Evolutionary conservation across 306 rosid genomes (phyloP).

Genomic region (Cercis canadensis): DNA sequence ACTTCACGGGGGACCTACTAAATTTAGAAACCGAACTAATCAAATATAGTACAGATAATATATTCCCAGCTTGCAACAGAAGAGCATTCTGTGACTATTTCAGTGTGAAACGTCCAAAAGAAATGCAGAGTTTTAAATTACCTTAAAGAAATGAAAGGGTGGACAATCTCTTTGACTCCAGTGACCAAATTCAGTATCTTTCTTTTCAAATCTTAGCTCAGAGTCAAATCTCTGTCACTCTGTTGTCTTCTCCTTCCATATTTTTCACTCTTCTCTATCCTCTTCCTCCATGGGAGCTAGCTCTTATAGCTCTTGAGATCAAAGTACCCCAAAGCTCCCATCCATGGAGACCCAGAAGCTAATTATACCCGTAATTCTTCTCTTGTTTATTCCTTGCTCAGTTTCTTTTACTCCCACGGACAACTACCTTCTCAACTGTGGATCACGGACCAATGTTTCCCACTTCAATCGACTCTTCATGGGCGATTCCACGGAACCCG

Average conservation of each 20-base stretch:
- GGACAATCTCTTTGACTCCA: constrained; percentile 34
- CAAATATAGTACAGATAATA: constrained; percentile 18
- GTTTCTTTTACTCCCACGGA: constrained; percentile 72
- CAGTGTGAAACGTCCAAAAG: constrained; percentile 15
- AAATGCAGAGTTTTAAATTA: background rate
- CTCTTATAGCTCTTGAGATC: constrained; percentile 20
- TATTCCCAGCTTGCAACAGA: background rate
- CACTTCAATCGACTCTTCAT: constrained; percentile 59
- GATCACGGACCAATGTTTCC: constrained; percentile 66
- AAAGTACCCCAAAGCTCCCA: constrained; percentile 22
- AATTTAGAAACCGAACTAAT: constrained; percentile 24
- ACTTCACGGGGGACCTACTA: constrained; percentile 9
- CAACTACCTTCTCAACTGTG: constrained; percentile 80
- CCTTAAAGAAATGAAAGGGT: constrained; percentile 6
- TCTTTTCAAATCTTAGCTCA: constrained; percentile 32
- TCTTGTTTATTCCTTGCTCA: constrained; percentile 46
- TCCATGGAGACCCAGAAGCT: constrained; percentile 55
- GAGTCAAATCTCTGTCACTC: constrained; percentile 35
- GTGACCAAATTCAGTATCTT: constrained; percentile 30
- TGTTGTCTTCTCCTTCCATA: constrained; percentile 31
- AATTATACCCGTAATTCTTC: constrained; percentile 25
- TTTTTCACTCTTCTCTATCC: background rate
- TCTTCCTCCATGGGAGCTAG: constrained; percentile 18
- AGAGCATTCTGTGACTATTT: background rate
- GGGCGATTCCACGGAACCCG: constrained; percentile 55